Base-by-base conservation (phyloP, 352 stramenopile genomes). In the Halophytophthora batemanensis region DNA sequence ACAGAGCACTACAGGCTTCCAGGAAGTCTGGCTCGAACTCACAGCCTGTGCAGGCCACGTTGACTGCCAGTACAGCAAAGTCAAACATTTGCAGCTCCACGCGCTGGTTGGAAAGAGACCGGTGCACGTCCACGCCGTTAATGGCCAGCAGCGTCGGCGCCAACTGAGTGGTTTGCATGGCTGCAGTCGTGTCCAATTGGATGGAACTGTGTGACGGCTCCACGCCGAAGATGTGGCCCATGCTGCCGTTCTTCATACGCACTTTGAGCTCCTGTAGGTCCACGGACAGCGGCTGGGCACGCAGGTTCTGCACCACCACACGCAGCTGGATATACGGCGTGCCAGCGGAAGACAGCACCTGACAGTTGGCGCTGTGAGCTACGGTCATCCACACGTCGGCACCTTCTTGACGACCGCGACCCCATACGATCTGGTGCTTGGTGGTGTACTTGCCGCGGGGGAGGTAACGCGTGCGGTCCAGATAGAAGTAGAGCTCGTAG, bases 21-120 rank as follows among this genome's bases (percentile, higher is more conserved):
- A 92, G 53, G 53, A 90, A 92, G 22, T 88, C 78, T 1, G 77
- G 68, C 56, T 92, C 78, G 15, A 92, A 92, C 31, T 89, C 78
- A 45, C 78, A 89, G 12, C 72, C 71, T 31, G 63, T 66, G 49
- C 78, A 90, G 41, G 74, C 69, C 14, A 92, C 71, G 31, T 77
- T 86, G 19, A 90, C 53, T 1, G 50, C 62, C 13, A 92, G 52
- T 15, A 90, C 79, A 0, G 64, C 75, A 47, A 86, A 87, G 18
- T 87, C 76, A 52, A 90, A 81, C 63, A 86, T 77, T 35, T 75
- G 48, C 18, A 89, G 66, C 31, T 75, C 66, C 39, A 87, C 48
- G 22, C 45, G 19, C 8, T 70, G 63, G 45, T 59, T 69, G 14
- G 61, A 59, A 3, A 64, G 41, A 18, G 42, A 55, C 41, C 56